Percentiles rank a stretch among this genome's conserved stretches.
These are phyloP conservation scores for Phytophthora citrophthora DNA, from an alignment of 352 stramenopile species.

Conservation along the genomic window DNA sequence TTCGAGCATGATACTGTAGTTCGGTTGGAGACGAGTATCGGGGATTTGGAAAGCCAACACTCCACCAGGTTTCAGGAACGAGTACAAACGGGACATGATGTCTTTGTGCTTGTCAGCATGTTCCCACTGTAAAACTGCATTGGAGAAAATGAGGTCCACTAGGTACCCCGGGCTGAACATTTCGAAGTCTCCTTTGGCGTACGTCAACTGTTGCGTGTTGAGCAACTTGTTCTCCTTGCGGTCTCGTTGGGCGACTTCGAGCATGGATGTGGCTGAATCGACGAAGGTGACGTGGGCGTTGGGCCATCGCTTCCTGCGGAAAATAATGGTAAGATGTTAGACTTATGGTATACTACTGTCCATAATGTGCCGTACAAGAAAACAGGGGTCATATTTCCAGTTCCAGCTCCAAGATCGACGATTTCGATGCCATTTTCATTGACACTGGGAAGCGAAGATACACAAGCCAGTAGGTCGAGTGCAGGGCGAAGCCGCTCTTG, in stretches of 20 bases:
- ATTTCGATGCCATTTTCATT: conserved; percentile 37
- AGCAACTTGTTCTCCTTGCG: conserved; percentile 37
- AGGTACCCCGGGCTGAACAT: conserved; percentile 37
- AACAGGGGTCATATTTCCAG: conserved; percentile 66
- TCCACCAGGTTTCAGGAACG: conserved; percentile 70
- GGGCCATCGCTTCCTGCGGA: conserved; percentile 51
- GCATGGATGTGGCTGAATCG: conserved; percentile 65
- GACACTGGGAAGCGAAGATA: conserved; percentile 28
- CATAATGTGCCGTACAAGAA: conserved; percentile 49
- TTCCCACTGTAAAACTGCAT: conserved; percentile 72
- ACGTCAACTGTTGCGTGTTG: conserved; percentile 32
- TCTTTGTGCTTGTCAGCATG: conserved; percentile 46
- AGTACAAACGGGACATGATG: conserved; percentile 54
- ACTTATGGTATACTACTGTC: not conserved
- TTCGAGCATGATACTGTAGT: conserved; percentile 60
- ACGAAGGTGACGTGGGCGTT: conserved; percentile 62
- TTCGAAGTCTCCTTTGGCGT: conserved; percentile 60
- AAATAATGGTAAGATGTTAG: not conserved
- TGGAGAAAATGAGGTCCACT: conserved; percentile 76
- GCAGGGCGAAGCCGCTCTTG: conserved; percentile 59
- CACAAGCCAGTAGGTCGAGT: conserved; percentile 60
- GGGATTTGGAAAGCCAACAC: conserved; percentile 77
- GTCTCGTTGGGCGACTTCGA: conserved; percentile 48
- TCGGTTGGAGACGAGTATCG: conserved; percentile 62
- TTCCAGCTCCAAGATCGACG: conserved; percentile 68